phyloP scores from a whole-genome alignment of 192 early-diverging fungal genomes.

The Backusella psychrophila region DNA sequence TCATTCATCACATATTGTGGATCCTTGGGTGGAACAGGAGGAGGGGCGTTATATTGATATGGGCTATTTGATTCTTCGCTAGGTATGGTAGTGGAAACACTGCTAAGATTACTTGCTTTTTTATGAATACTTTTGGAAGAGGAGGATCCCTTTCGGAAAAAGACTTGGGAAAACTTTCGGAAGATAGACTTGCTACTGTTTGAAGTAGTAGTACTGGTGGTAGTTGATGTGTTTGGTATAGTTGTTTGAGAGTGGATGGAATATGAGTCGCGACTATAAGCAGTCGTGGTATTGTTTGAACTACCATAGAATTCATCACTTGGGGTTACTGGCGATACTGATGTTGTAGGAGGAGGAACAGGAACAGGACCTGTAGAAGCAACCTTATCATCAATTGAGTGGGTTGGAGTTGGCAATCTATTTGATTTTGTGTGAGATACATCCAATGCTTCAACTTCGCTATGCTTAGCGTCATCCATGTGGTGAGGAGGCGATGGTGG shows the following conservation, averaged over 20 bases:
- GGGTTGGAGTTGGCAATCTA: not conserved
- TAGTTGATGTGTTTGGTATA: not conserved
- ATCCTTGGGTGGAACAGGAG: slow-evolving; percentile 16
- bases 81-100: not conserved
- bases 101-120: slow-evolving; percentile 7
- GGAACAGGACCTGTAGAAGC: not conserved
- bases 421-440: not conserved
- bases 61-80: not conserved
- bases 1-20: not conserved
- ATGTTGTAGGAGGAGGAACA: no score
- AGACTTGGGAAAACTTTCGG: slow-evolving; percentile 10
- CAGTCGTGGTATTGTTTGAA: not conserved
- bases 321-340: not conserved
- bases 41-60: not conserved
- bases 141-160: not conserved
- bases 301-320: not conserved
- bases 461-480: not conserved
- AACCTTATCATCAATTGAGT: not conserved
- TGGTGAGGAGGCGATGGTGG: slow-evolving; percentile 8
- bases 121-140: not conserved
- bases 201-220: not conserved
- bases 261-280: not conserved
- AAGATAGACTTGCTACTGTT: slow-evolving; percentile 10
- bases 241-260: not conserved
- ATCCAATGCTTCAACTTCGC: slow-evolving; percentile 1